Conservation (phyloP, 805 yeast species). For the Candida parachauliodes region DNA sequence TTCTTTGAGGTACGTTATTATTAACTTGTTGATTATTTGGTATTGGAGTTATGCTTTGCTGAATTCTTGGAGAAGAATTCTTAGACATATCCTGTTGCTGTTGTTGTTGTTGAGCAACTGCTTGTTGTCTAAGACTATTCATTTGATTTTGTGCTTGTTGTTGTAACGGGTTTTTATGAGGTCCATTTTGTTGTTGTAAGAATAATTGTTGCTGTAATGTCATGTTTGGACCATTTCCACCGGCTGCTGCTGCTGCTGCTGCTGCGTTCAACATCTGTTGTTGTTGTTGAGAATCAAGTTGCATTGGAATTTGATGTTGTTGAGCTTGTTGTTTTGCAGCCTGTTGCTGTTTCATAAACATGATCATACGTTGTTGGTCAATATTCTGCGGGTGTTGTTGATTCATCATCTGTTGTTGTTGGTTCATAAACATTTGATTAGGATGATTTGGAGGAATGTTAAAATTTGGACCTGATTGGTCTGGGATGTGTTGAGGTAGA, state of each 20-base stretch:
- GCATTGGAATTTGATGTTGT: slow-evolving; percentile 6
- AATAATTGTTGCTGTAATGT: slow-evolving; percentile 29
- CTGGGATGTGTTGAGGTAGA: slow-evolving; percentile 3
- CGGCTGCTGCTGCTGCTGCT: slow-evolving; percentile 8
- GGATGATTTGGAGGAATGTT: neutral
- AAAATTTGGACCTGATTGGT: slow-evolving; percentile 1
- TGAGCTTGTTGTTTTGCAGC: slow-evolving; percentile 8
- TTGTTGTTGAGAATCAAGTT: slow-evolving; percentile 15
- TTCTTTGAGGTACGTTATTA: neutral
- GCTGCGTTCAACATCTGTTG: slow-evolving; percentile 15
- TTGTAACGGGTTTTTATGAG: slow-evolving; percentile 29
- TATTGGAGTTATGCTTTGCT: slow-evolving; percentile 2
- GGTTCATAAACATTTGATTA: slow-evolving; percentile 7
- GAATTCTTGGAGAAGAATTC: slow-evolving; percentile 7
- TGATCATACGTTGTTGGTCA: slow-evolving; percentile 10
- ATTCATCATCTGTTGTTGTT: slow-evolving; percentile 5
- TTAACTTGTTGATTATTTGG: slow-evolving; percentile 1
- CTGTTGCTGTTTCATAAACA: slow-evolving; percentile 9
- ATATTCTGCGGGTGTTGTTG: slow-evolving; percentile 7
- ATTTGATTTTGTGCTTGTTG: slow-evolving; percentile 49
- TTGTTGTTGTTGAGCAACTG: slow-evolving; percentile 26
- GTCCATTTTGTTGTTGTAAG: slow-evolving; percentile 17
- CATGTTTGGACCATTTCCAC: slow-evolving; percentile 9
- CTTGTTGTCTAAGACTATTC: slow-evolving; percentile 48
- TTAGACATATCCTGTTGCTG: slow-evolving; percentile 10